A percentile compares a stretch with the other conserved stretches of the same genome.
Conservation (phyloP, 2,329 filamentous ascomycete genomes). For the Teratosphaeria epicoccoides region DNA sequence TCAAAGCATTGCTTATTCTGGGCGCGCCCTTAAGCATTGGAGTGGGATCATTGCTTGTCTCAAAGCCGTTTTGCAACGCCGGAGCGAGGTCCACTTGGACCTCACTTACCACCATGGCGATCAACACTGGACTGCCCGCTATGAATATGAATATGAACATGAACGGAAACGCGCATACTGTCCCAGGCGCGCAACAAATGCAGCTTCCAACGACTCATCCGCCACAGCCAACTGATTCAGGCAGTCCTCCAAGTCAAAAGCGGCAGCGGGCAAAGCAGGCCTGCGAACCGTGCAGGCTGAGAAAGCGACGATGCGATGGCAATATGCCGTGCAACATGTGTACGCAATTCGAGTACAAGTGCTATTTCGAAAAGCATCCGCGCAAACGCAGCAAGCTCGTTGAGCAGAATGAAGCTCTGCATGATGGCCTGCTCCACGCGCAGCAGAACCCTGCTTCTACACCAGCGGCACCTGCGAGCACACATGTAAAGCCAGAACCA, state of each 20-base stretch:
- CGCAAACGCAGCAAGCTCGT: conserved; percentile 26
- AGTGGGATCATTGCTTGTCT: not conserved
- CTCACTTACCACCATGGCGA: not conserved
- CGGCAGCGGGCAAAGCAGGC: conserved; percentile 26
- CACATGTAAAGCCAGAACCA: conserved; percentile 4
- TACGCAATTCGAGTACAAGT: conserved; percentile 44
- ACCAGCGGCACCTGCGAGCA: conserved; percentile 1
- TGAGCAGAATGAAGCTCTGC: conserved; percentile 17
- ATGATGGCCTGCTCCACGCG: conserved; percentile 6
- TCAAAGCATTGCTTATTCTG: not conserved
- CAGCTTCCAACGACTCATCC: not conserved
- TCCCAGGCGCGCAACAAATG: not conserved
- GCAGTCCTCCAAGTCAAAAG: conserved; percentile 15
- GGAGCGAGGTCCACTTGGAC: not conserved
- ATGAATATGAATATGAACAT: not conserved
- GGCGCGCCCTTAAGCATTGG: not conserved
- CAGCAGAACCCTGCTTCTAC: conserved; percentile 3
- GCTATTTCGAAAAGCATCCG: conserved; percentile 35
- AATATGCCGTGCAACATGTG: conserved; percentile 44
- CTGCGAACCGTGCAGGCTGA: conserved; percentile 41
- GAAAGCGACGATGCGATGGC: conserved; percentile 49
- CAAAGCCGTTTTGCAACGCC: not conserved
- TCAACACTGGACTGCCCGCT: not conserved
- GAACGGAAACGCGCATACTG: not conserved
- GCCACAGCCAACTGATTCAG: not conserved